Evolutionary conservation across 2,329 filamentous ascomycete genomes (phyloP).

Genomic region (Juglanconis oblonga): DNA sequence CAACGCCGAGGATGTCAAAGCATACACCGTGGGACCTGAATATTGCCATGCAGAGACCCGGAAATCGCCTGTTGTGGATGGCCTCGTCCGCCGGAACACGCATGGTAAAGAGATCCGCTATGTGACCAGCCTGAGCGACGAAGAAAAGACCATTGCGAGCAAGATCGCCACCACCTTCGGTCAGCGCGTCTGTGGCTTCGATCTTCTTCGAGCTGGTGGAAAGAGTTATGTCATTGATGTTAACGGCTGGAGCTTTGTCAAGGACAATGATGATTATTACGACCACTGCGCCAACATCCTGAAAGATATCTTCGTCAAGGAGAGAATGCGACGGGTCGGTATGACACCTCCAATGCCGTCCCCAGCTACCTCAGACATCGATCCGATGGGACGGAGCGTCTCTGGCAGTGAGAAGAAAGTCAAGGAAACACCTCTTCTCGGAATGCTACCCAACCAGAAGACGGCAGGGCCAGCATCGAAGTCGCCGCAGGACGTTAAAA

Average conservation of each 20-base stretch:
- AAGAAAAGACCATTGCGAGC: slow-evolving; percentile 82
- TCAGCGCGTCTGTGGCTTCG: slow-evolving; percentile 93
- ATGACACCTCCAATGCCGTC: slow-evolving; percentile 54
- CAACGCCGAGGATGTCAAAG: slow-evolving; percentile 97
- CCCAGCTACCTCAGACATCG: slow-evolving; percentile 36
- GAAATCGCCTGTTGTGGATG: slow-evolving; percentile 96
- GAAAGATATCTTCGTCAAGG: slow-evolving; percentile 81
- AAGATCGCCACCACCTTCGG: slow-evolving; percentile 91
- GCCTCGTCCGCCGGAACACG: slow-evolving; percentile 90
- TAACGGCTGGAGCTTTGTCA: slow-evolving; percentile 99
- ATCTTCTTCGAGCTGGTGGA: slow-evolving; percentile 81
- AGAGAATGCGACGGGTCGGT: slow-evolving; percentile 65
- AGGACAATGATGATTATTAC: slow-evolving; percentile 98
- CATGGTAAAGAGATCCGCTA: slow-evolving; percentile 97
- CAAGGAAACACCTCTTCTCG: slow-evolving; percentile 21
- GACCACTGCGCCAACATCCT: slow-evolving; percentile 85
- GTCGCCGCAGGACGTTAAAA: slow-evolving; percentile 8
- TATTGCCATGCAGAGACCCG: slow-evolving; percentile 97
- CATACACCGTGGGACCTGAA: slow-evolving; percentile 88
- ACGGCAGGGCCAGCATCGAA: slow-evolving; percentile 10
- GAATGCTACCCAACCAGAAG: slow-evolving; percentile 18
- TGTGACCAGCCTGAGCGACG: slow-evolving; percentile 76
- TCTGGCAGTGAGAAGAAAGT: slow-evolving; percentile 23
- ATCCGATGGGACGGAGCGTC: slow-evolving; percentile 31
- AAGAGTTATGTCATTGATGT: slow-evolving; percentile 98